Evolutionary conservation across 1,284 basidiomycete genomes (phyloP).

Genomic region (Ganoderma lingzhi): DNA sequence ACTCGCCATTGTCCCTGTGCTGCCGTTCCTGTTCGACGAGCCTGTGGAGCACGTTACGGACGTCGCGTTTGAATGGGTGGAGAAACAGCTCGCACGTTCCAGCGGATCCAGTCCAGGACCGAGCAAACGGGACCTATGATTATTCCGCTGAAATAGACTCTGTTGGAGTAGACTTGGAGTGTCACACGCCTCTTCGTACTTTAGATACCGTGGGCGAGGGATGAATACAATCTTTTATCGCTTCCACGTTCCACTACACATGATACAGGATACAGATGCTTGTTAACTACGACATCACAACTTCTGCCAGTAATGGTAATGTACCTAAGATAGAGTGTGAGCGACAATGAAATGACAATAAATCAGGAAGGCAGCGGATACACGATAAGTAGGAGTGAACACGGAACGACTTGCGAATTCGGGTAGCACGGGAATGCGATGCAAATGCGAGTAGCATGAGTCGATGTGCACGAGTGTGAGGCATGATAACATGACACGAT

Average conservation of each 20-base stretch:
- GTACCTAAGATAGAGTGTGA: constrained; percentile 28
- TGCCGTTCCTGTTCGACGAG: constrained; percentile 88
- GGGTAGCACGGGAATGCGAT: constrained; percentile 21
- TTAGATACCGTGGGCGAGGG: neutral
- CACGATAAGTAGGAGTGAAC: constrained; percentile 20
- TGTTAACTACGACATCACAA: constrained; percentile 20
- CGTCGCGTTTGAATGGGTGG: constrained; percentile 71
- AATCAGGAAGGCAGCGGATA: constrained; percentile 8
- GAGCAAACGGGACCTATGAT: constrained; percentile 34
- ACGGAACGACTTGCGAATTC: constrained; percentile 18
- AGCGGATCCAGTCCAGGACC: constrained; percentile 14
- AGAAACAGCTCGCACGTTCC: constrained; percentile 43
- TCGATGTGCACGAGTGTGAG: constrained; percentile 24
- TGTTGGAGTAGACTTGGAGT: neutral
- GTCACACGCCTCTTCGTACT: neutral
- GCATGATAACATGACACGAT: constrained; percentile 24
- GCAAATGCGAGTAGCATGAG: constrained; percentile 20
- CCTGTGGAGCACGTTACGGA: constrained; percentile 80
- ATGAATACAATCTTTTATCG: constrained; percentile 9
- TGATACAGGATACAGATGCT: constrained; percentile 21
- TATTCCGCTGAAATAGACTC: neutral
- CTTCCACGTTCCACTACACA: constrained; percentile 27
- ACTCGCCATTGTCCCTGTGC: constrained; percentile 78
- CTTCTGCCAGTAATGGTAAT: constrained; percentile 27
- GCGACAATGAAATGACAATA: constrained; percentile 8